Percentiles rank a stretch among this genome's conserved stretches.
Conservation (phyloP, 768 basidiomycete species). For the Suillus decipiens region DNA sequence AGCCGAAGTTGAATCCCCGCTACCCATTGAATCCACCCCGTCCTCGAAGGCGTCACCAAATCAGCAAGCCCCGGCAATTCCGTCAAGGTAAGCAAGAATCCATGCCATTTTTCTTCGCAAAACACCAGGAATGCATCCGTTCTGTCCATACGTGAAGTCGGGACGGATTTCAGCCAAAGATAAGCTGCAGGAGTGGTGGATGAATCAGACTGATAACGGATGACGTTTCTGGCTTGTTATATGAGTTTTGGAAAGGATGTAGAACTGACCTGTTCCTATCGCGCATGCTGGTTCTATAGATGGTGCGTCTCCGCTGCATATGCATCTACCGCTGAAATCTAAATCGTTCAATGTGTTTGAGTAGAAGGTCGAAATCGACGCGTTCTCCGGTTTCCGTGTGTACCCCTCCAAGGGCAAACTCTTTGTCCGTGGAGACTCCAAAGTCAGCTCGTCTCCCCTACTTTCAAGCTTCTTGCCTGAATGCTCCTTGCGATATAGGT, state of each 20-base stretch:
- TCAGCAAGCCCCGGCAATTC: conserved; percentile 38
- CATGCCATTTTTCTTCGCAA: conserved; percentile 21
- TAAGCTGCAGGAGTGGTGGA: conserved; percentile 41
- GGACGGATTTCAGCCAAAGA: conserved; percentile 11
- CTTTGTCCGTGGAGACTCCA: conserved; percentile 95
- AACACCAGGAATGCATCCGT: conserved; percentile 16
- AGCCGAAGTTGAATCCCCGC: conserved; percentile 32
- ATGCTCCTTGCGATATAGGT: conserved; percentile 47
- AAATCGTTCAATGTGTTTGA: conserved; percentile 19
- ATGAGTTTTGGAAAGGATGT: conserved; percentile 13
- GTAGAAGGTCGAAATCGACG: conserved; percentile 98
- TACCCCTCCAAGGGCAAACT: conserved; percentile 97
- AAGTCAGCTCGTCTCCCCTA: conserved; percentile 53
- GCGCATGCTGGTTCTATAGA: conserved; percentile 18
- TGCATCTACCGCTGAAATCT: background rate
- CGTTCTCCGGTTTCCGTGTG: conserved; percentile 96
- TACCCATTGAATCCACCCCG: conserved; percentile 14
- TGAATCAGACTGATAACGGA: conserved; percentile 36
- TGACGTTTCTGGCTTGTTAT: conserved; percentile 32
- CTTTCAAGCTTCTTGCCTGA: background rate
- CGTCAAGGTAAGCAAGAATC: conserved; percentile 61
- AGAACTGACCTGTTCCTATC: conserved; percentile 20
- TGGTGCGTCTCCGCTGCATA: conserved; percentile 22
- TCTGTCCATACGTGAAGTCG: background rate
- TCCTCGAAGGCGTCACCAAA: conserved; percentile 20